Conservation (phyloP, 1,284 basidiomycete genomes). For the Puccinia novopanici region DNA sequence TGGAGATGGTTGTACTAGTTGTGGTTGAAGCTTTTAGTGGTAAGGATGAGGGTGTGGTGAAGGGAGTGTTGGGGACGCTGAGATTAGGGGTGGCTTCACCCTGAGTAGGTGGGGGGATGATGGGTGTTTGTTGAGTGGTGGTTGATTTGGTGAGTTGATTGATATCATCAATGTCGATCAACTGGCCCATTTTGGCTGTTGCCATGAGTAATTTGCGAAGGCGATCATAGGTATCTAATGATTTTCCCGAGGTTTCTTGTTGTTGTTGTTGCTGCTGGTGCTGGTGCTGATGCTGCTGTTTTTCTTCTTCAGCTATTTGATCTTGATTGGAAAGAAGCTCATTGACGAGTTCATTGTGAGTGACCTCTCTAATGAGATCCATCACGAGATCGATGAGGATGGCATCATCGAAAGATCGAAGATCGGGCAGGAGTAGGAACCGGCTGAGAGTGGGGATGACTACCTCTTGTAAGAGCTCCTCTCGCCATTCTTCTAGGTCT, state of each 20-base stretch:
- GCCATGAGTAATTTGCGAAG: slow-evolving; percentile 32
- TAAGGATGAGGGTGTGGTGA: slow-evolving; percentile 56
- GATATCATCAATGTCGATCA: slow-evolving; percentile 33
- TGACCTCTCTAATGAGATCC: slow-evolving; percentile 40
- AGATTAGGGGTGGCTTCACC: background rate
- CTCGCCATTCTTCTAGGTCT: slow-evolving; percentile 59
- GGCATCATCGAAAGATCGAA: slow-evolving; percentile 36
- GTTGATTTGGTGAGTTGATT: slow-evolving; percentile 20
- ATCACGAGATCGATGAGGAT: slow-evolving; percentile 33
- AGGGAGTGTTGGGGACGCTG: slow-evolving; percentile 24
- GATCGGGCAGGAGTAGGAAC: slow-evolving; percentile 33
- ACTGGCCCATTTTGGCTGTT: slow-evolving; percentile 26
- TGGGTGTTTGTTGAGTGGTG: slow-evolving; percentile 16
- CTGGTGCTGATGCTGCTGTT: background rate
- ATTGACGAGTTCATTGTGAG: slow-evolving; percentile 48
- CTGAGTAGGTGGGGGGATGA: slow-evolving; percentile 56
- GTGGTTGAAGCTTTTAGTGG: slow-evolving; percentile 67
- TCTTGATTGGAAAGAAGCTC: slow-evolving; percentile 41
- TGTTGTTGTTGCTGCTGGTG: background rate
- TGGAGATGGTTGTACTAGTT: slow-evolving; percentile 68
- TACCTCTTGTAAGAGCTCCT: slow-evolving; percentile 52
- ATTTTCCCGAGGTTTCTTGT: background rate
- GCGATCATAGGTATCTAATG: slow-evolving; percentile 44
- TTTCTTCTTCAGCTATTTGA: slow-evolving; percentile 13
- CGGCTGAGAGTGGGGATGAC: slow-evolving; percentile 42